Conservation (phyloP, 2,329 filamentous ascomycete species). For the Microdochium paspali region DNA sequence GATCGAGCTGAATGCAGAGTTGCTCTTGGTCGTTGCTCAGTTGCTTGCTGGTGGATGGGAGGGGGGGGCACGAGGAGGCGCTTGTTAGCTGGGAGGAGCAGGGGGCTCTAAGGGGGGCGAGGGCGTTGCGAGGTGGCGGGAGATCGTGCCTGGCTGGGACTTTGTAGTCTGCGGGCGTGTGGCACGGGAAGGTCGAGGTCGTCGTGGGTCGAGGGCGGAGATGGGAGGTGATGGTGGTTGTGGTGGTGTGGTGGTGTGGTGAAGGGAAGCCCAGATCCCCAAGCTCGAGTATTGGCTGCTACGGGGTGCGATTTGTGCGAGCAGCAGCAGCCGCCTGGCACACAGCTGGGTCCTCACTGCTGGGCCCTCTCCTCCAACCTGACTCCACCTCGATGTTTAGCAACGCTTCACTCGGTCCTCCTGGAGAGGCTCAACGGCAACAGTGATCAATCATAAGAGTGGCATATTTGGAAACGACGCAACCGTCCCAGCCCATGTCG, state of each 20-base stretch:
- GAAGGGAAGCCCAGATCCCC: neutral
- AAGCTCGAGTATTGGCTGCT: neutral
- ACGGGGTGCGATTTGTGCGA: neutral
- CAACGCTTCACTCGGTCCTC: too few species aligned
- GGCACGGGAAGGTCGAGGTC: neutral
- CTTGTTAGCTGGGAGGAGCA: too few species aligned
- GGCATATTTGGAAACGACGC: too few species aligned
- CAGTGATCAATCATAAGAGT: too few species aligned
- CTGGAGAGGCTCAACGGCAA: too few species aligned
- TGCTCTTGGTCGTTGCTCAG: too few species aligned
- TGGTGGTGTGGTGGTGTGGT: neutral
- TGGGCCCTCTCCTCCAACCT: too few species aligned
- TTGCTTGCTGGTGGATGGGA: too few species aligned
- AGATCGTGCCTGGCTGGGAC: neutral
- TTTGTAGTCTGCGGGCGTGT: neutral
- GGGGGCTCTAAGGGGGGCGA: slow-evolving; percentile 1
- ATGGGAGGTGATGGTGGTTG: neutral
- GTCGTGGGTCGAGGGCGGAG: neutral
- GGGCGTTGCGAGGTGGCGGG: neutral
- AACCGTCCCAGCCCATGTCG: too few species aligned
- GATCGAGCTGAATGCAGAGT: too few species aligned
- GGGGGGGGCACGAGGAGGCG: too few species aligned
- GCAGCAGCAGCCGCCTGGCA: slow-evolving; percentile 1
- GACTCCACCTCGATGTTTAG: too few species aligned
- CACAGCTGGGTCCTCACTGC: neutral